Base-by-base conservation (phyloP, 805 yeast species). In the Cyberlindnera xylosilytica region DNA sequence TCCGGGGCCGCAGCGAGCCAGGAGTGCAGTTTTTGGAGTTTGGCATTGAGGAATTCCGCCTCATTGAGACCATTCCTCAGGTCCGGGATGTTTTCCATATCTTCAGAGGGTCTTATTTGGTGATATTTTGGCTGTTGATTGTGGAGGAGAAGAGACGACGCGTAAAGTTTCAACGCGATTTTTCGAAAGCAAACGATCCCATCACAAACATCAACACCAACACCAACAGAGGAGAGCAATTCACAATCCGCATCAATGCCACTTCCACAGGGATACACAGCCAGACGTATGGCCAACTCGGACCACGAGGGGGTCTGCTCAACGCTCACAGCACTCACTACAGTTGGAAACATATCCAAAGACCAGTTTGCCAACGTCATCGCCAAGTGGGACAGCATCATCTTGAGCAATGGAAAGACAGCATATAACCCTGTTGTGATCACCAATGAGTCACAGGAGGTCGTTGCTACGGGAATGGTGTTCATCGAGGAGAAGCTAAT, bases 391-490 rank as follows among this genome's bases (percentile, higher is more conserved):
- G 54, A 68, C 19, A 45, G 69, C 1, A 52, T 60, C 18, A 59
- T 57, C 33, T 32, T 62, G 16, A 23, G 31, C n/a, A 53, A 50
- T 23, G 56, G 58, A 2, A 20, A 40, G n/a, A 34, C 41, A 16
- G 70, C 76, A 5, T 91, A 87, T 65, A 76, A 77, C 54, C 83
- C 85, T 0, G 62, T 76, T 29, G 97, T 89, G 5, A 81, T 93
- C 37, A 65, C 77, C 51, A 60, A 57, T 1, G 51, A 61, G 2
- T 29, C 44, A 0, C 78, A 73, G 8, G 54, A 53, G 4, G 78
- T 89, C 10, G 95, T 87, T 1, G 97, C 95, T 4, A 79, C 89
- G 0, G 98, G 98, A 0, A 80, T 84, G 60, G 65, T 91, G 12
- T 56, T 93, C 10, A 69, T 93, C 7, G 99, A 91, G 62, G 74